phyloP scores from a whole-genome alignment of 2,329 filamentous ascomycete genomes.

The Elsinoe ampelina region DNA sequence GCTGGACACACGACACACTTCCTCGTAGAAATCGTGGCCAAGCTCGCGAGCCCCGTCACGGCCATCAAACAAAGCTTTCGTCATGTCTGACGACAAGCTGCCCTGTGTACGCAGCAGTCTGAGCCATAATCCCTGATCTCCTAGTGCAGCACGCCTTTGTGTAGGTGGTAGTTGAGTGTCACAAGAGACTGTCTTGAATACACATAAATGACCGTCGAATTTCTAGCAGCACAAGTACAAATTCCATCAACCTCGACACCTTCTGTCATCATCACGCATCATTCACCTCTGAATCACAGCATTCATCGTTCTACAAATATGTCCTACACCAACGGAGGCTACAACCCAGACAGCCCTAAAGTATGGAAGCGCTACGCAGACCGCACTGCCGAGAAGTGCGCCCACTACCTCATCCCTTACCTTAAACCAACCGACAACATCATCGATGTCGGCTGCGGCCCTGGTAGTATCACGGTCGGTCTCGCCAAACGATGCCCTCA shows the following conservation, averaged over 20 bases:
- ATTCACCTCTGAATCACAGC: too few species aligned
- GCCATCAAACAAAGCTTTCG: background rate
- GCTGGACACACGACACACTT: background rate
- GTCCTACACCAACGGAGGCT: constrained; percentile 4
- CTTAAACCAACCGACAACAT: constrained; percentile 18
- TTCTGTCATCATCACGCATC: too few species aligned
- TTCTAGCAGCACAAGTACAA: too few species aligned
- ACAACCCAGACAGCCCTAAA: background rate
- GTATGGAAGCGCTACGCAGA: constrained; percentile 3
- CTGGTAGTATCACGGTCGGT: constrained; percentile 40
- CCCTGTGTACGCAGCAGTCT: background rate
- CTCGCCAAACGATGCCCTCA: constrained; percentile 35
- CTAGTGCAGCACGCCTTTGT: too few species aligned
- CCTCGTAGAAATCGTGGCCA: background rate
- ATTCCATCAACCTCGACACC: too few species aligned
- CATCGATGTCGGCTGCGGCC: constrained; percentile 41
- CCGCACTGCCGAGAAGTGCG: background rate
- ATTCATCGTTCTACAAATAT: background rate
- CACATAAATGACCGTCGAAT: too few species aligned
- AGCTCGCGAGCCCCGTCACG: background rate
- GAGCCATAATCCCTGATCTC: too few species aligned
- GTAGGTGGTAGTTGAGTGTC: too few species aligned
- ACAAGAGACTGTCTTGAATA: too few species aligned
- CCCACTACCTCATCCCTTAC: constrained; percentile 4
- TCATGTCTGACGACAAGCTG: background rate